Base-by-base conservation (phyloP, 2,329 filamentous ascomycete genomes). In the Aspergillus arachidicola region DNA sequence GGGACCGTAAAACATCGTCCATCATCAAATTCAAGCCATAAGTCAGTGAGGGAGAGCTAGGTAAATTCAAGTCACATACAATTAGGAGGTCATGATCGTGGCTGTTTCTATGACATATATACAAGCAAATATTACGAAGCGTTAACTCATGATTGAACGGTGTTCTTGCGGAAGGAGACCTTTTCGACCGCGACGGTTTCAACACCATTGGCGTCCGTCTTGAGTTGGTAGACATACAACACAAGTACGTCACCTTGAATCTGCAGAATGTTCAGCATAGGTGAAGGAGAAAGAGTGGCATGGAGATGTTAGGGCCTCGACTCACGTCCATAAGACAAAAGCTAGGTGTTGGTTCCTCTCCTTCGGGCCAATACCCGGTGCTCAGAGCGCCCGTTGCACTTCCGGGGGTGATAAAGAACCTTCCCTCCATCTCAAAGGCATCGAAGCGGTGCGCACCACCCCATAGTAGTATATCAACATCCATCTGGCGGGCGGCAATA, bases 251-350 rank as follows among this genome's bases (percentile, higher is more conserved):
- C 96, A 36, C 94, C 94, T 86, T 98, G 94, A 41, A 96, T 92
- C 93, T 96, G 71, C 65, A 14, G 19, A 46, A 21, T 23, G 12
- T 41, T 69, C 48, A 63, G 57, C 56, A 58, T 71, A 12, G 30
- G 61, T 21, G n/a, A 10, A 57, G 50, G 57, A 60, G 28, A 50
- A 28, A 16, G 14, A 9, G 46, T 50, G 7, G 9, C 3, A 32
- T n/a, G 10, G 16, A 12, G 3, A 21, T 21, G 4, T 10, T n/a
- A 21, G 16, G 14, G 48, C 16, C 19, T 16, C 50, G 53, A 90
- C 93, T 83, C 79, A 97, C 94, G 86, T 98, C 94, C 94, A 98
- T 97, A 78, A 98, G 81, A 75, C 95, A 97, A 79, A 98, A 97
- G 76, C 93, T 97, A 30, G 94, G 94, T 61, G 89, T 89, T 28